These are phyloP conservation scores for Pseudoneurospora amorphoporcata DNA, from an alignment of 495 filamentous ascomycete genomes.

Conservation along the genomic window DNA sequence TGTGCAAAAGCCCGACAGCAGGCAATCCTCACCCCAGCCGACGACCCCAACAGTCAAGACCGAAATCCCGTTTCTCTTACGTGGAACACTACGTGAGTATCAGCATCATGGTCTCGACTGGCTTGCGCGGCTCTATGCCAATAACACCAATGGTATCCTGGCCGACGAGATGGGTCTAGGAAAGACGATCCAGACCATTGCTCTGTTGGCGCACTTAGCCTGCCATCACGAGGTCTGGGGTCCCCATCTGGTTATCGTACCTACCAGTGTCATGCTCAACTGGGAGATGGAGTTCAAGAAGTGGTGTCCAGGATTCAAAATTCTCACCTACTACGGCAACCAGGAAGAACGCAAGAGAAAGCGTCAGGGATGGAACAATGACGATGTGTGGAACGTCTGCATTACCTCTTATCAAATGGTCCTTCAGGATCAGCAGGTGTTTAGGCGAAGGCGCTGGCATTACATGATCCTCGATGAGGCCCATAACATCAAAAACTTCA, in stretches of 20 bases:
- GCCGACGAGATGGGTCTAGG: conserved; percentile 99
- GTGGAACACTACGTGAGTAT: conserved; percentile 89
- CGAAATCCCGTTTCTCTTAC: conserved; percentile 75
- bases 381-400: conserved; percentile 89
- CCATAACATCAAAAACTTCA: conserved; percentile 99
- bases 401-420: conserved; percentile 96
- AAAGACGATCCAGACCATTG: conserved; percentile 98
- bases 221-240: conserved; percentile 90
- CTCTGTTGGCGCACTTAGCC: conserved; percentile 85
- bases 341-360: conserved; percentile 86
- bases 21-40: conserved; percentile 32
- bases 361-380: conserved; percentile 80
- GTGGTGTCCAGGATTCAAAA: conserved; percentile 97
- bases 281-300: conserved; percentile 99
- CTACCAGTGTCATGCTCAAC: conserved; percentile 97
- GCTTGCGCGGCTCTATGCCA: conserved; percentile 87
- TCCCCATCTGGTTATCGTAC: conserved; percentile 90
- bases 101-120: conserved; percentile 95
- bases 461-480: conserved; percentile 98
- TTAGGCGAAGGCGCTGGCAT: conserved; percentile 89
- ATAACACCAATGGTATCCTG: conserved; percentile 92
- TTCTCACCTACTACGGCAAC: conserved; percentile 91
- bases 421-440: conserved; percentile 85
- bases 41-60: conserved; percentile 44
- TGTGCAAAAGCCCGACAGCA: conserved; percentile 25